These are phyloP conservation scores for Plectosphaerella sp. DNA, from an alignment of 2,329 filamentous ascomycete genomes.

Conservation along the genomic window DNA sequence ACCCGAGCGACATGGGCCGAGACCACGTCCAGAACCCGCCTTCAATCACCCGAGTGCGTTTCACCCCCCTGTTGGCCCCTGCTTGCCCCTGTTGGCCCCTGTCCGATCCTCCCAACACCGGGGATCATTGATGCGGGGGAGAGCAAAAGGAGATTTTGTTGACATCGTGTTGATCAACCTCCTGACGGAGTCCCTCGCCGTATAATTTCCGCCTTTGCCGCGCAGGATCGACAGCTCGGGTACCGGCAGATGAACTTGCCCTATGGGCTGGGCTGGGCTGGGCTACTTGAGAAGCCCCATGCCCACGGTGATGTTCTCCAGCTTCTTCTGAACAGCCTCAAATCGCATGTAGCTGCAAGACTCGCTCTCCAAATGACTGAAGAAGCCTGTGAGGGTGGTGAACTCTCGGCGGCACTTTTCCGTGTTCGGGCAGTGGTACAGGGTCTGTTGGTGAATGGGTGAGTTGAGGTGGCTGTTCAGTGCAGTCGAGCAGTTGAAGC, in stretches of 20 bases:
- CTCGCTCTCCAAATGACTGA: slow-evolving; percentile 42
- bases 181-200: too few species aligned
- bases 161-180: too few species aligned
- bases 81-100: too few species aligned
- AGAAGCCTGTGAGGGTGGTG: slow-evolving; percentile 28
- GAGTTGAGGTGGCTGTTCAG: slow-evolving; percentile 54
- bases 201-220: too few species aligned
- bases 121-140: background rate
- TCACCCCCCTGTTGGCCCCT: background rate
- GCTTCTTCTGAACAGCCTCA: slow-evolving; percentile 22
- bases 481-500: slow-evolving; percentile 26
- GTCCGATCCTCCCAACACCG: too few species aligned
- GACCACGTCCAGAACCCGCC: background rate
- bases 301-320: background rate
- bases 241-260: too few species aligned
- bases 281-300: too few species aligned
- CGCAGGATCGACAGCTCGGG: too few species aligned
- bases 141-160: background rate
- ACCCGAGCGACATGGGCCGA: background rate
- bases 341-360: slow-evolving; percentile 32
- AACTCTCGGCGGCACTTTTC: slow-evolving; percentile 28
- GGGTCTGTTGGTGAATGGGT: slow-evolving; percentile 30
- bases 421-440: slow-evolving; percentile 35
- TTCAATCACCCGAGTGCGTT: background rate
- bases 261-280: too few species aligned